phyloP scores from a whole-genome alignment of 306 rosid species.

The Prunus persica region DNA sequence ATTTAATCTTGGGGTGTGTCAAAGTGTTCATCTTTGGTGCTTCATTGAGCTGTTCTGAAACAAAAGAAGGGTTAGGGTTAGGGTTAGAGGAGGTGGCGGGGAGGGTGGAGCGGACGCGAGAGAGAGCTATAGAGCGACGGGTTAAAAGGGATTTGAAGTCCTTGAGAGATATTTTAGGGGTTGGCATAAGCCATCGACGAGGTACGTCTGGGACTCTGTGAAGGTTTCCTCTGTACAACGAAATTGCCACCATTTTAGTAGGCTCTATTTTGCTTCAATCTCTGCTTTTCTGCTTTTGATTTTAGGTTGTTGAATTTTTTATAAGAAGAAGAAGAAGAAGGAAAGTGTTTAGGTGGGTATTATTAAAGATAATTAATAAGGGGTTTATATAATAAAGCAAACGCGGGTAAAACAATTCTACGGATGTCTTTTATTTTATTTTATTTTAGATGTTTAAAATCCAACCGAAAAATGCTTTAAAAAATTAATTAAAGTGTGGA shows the following conservation, averaged over 20 bases:
- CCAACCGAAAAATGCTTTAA: too few relatives aligned
- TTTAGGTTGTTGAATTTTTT: not conserved
- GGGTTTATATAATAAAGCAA: too few relatives aligned
- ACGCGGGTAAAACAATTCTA: too few relatives aligned
- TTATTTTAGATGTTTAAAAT: too few relatives aligned
- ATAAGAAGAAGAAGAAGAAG: too few relatives aligned
- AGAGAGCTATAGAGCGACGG: slow-evolving; percentile 81
- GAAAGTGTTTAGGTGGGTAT: too few relatives aligned
- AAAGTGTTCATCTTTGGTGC: slow-evolving; percentile 11
- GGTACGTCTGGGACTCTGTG: slow-evolving; percentile 74
- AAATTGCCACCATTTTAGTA: slow-evolving; percentile 68
- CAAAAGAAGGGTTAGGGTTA: slow-evolving; percentile 29
- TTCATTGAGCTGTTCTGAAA: slow-evolving; percentile 14
- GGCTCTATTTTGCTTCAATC: slow-evolving; percentile 1
- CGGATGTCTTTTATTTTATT: too few relatives aligned
- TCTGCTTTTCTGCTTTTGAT: not conserved
- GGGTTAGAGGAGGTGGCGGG: slow-evolving; percentile 27
- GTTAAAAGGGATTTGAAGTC: slow-evolving; percentile 67
- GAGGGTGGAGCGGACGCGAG: slow-evolving; percentile 34
- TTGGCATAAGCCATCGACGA: slow-evolving; percentile 87
- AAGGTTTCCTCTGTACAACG: slow-evolving; percentile 94
- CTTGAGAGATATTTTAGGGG: slow-evolving; percentile 61
- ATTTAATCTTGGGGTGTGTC: slow-evolving; percentile 6
- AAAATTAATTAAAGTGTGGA: too few relatives aligned
- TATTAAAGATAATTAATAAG: not conserved